phyloP scores from a whole-genome alignment of 129 eudicot genomes.

The Tanacetum coccineum region DNA sequence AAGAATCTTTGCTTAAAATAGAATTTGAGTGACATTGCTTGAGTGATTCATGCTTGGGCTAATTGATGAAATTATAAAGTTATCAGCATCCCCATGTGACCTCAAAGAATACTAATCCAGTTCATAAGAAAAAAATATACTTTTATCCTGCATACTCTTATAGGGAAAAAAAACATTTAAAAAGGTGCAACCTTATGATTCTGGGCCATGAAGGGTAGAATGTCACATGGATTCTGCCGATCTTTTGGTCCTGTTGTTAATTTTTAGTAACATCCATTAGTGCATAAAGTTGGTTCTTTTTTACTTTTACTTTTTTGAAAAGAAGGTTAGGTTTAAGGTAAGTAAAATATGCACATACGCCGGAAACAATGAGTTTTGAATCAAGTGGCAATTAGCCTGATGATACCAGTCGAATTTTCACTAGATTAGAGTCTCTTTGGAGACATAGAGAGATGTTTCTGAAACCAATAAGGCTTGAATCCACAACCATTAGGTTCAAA shows the following conservation, averaged over 20 bases:
- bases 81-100: too few species aligned
- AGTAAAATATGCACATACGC: background rate
- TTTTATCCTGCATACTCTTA: too few species aligned
- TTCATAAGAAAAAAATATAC: too few species aligned
- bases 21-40: background rate
- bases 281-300: background rate
- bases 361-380: constrained; percentile 6
- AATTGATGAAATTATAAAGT: too few species aligned
- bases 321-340: background rate
- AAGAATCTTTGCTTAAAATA: background rate
- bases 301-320: background rate
- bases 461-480: background rate
- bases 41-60: background rate
- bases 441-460: background rate
- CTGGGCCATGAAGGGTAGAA: constrained; percentile 16
- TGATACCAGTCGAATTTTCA: background rate
- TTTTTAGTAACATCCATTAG: background rate
- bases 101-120: too few species aligned
- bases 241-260: background rate
- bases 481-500: background rate
- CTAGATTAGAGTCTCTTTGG: background rate
- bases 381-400: background rate
- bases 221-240: constrained; percentile 22
- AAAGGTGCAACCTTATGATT: too few species aligned
- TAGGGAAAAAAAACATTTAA: too few species aligned